A percentile compares a stretch with the other conserved stretches of the same genome.
These are phyloP conservation scores for Pholiota molesta DNA, from an alignment of 768 basidiomycete genomes.

Conservation along the genomic window DNA sequence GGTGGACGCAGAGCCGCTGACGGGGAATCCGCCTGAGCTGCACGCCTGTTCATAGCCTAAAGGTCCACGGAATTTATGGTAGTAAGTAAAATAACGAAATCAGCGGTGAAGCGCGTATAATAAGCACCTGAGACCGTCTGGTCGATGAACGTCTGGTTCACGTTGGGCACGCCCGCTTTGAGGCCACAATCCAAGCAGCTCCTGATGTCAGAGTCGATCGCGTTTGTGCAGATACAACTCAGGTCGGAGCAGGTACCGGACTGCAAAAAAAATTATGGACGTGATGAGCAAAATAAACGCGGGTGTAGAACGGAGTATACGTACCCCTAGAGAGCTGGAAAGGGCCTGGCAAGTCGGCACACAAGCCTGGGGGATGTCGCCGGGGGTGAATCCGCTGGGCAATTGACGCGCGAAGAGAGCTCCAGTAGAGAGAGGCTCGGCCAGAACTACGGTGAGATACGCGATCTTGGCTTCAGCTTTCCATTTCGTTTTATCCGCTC, in stretches of 20 bases:
- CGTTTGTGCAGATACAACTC: constrained; percentile 19
- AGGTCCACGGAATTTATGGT: neutral
- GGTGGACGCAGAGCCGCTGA: neutral
- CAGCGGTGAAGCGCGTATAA: neutral
- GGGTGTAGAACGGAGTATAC: neutral
- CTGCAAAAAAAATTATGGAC: neutral
- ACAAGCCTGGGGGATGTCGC: constrained; percentile 14
- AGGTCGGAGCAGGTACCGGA: constrained; percentile 11
- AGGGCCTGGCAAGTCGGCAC: constrained; percentile 11
- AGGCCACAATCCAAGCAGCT: constrained; percentile 17
- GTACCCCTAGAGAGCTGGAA: constrained; percentile 3
- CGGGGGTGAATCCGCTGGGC: constrained; percentile 13
- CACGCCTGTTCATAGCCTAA: constrained; percentile 1
- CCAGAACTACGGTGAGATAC: neutral
- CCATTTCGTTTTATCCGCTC: no score
- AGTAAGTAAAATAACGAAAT: neutral
- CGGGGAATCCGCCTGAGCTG: neutral
- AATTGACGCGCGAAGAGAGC: constrained; percentile 13
- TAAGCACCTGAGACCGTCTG: constrained; percentile 11
- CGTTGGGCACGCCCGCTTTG: constrained; percentile 1
- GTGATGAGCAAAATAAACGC: no score
- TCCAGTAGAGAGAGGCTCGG: neutral
- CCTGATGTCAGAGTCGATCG: constrained; percentile 11
- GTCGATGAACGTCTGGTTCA: constrained; percentile 17
- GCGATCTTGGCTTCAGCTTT: no score